Conservation (phyloP, 2,329 filamentous ascomycete species). For the Tolypocladium pustulatum region DNA sequence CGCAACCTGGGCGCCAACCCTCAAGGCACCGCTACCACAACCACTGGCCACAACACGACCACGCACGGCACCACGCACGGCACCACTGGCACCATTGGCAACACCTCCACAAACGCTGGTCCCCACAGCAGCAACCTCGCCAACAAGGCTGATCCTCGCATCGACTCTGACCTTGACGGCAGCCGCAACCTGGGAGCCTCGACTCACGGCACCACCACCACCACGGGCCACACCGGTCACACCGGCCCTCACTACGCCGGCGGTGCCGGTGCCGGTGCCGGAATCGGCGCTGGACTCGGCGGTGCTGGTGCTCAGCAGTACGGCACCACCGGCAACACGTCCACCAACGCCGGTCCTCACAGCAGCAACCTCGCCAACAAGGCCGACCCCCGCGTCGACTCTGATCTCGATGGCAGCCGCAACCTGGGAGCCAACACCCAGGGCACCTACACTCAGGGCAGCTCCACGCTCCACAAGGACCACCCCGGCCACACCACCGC, state of each 20-base stretch:
- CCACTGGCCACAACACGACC: conserved; percentile 15
- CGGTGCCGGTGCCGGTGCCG: conserved; percentile 12
- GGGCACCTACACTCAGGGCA: conserved; percentile 13
- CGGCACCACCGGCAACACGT: conserved; percentile 18
- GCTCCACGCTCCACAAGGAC: conserved; percentile 3
- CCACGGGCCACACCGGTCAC: conserved; percentile 2
- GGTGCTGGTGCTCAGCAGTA: neutral
- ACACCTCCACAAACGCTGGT: conserved; percentile 19
- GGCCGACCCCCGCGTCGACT: conserved; percentile 41
- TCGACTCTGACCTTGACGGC: conserved; percentile 40
- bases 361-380: conserved; percentile 35
- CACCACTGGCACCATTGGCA: conserved; percentile 19
- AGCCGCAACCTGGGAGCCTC: conserved; percentile 16
- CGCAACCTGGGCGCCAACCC: conserved; percentile 18
- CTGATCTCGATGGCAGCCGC: conserved; percentile 32
- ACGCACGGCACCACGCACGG: conserved; percentile 6
- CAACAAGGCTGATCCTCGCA: conserved; percentile 42
- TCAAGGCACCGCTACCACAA: conserved; percentile 17
- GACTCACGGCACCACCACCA: conserved; percentile 13
- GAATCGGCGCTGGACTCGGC: neutral
- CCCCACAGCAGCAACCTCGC: conserved; percentile 32
- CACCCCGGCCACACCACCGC: conserved; percentile 16
- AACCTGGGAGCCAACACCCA: conserved; percentile 18
- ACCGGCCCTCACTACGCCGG: conserved; percentile 21
- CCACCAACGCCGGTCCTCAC: conserved; percentile 30